Conservation (phyloP, 371 early-diverging fungal species). For the Choanephora cucurbitarum region DNA sequence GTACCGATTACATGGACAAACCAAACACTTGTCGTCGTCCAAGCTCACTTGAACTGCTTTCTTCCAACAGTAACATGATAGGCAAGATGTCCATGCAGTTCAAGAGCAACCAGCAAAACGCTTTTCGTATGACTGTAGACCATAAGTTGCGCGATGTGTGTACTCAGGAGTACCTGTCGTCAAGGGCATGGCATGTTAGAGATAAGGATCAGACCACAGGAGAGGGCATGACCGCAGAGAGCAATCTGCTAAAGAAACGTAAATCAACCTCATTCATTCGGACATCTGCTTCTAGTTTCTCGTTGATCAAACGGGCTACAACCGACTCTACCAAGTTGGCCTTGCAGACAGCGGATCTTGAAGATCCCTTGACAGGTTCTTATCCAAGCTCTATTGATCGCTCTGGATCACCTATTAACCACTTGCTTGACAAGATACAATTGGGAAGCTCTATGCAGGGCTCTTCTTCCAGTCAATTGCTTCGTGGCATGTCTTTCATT, state of each 20-base stretch:
- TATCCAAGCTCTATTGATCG: slow-evolving; percentile 15
- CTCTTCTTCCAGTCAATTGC: slow-evolving; percentile 10
- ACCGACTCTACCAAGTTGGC: background rate
- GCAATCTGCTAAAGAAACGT: slow-evolving; percentile 16
- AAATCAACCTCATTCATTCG: slow-evolving; percentile 46
- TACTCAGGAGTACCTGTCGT: slow-evolving; percentile 47
- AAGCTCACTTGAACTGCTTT: slow-evolving; percentile 38
- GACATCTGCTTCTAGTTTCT: slow-evolving; percentile 44
- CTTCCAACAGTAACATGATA: slow-evolving; percentile 32
- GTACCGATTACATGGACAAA: slow-evolving; percentile 16
- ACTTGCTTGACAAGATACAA: slow-evolving; percentile 1
- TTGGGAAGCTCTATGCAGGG: background rate
- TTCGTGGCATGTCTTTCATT: slow-evolving; percentile 6
- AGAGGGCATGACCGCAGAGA: background rate
- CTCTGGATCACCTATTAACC: background rate
- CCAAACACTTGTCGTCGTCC: slow-evolving; percentile 22
- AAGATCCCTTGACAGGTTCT: slow-evolving; percentile 10
- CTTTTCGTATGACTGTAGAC: slow-evolving; percentile 40
- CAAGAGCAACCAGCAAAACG: slow-evolving; percentile 43
- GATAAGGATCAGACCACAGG: slow-evolving; percentile 21
- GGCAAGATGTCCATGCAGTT: slow-evolving; percentile 44
- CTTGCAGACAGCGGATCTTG: slow-evolving; percentile 7
- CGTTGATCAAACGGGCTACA: slow-evolving; percentile 31
- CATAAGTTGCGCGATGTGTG: slow-evolving; percentile 52
- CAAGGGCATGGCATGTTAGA: slow-evolving; percentile 41